Base-by-base conservation (phyloP, 768 basidiomycete species). In the Coprinellus aureogranulatus region DNA sequence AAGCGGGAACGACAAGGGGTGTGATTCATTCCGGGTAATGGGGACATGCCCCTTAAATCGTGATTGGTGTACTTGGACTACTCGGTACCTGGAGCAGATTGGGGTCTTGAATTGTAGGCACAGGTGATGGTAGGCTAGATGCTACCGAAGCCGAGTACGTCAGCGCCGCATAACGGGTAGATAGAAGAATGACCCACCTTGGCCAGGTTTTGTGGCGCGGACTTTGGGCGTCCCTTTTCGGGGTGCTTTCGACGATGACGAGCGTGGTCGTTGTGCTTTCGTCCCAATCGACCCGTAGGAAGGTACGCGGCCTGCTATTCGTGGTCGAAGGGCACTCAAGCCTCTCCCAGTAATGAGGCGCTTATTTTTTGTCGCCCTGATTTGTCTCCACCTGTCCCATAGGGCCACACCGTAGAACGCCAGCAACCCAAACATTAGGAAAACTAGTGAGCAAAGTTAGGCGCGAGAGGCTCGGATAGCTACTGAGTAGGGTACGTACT, bases 351-450 rank as follows among this genome's bases (percentile, higher is more conserved):
- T n/a, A n/a, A n/a, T n/a, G 18, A 16, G 41, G 41, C 20, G 41
- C 41, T 16, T n/a, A 44, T 44, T 22, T 18, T n/a, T 30, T 23
- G 50, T 31, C 23, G 31, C 39, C 54, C 59, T 70, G 12, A 77
- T 62, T 41, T 64, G 59, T 37, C 69, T 57, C 72, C 73, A 77
- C 49, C 72, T 62, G 53, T 77, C 75, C 72, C 73, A 75, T 14
- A 75, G 63, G 20, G 74, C 73, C 37, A 75, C 57, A 5, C 66
- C 69, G 40, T 77, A 75, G 48, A 74, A 71, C 12, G 65, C 56
- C 14, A 75, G 66, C 31, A 72, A 49, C 16, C 73, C 51, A 11
- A 70, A 57, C 3, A 74, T 40, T 39, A 74, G 65, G 3, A 71
- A 30, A 0, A 68, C 54, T 26, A 39, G 45, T 16, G 18, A 28